These are phyloP conservation scores for Syzygium aqueum DNA, from an alignment of 345 rosid genomes.

Conservation along the genomic window DNA sequence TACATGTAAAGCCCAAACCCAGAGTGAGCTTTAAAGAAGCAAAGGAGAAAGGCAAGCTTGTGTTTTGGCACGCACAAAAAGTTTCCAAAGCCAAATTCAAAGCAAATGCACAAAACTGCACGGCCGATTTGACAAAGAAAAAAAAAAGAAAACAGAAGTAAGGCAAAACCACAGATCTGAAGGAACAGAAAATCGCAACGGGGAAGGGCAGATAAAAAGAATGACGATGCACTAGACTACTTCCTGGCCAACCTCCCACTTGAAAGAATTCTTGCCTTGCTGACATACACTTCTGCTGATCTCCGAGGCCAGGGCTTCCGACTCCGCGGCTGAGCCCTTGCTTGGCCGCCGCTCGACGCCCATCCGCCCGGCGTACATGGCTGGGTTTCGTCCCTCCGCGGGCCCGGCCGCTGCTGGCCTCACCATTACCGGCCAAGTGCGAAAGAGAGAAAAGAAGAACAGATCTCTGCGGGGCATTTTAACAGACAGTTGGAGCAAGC, in stretches of 20 bases:
- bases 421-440: too few relatives aligned
- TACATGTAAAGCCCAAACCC: not conserved
- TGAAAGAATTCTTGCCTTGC: constrained; percentile 31
- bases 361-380: too few relatives aligned
- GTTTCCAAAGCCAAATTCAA: not conserved
- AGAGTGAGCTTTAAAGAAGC: not conserved
- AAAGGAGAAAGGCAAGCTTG: not conserved
- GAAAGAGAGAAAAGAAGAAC: too few relatives aligned
- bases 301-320: too few relatives aligned
- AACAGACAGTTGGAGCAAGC: too few relatives aligned
- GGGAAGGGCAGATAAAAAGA: not conserved
- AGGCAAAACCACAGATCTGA: not conserved
- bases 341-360: too few relatives aligned
- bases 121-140: not conserved
- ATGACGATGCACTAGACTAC: not conserved
- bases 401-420: too few relatives aligned
- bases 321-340: too few relatives aligned
- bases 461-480: too few relatives aligned
- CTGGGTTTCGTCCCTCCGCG: too few relatives aligned
- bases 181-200: not conserved
- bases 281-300: constrained; percentile 37
- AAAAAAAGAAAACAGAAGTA: not conserved
- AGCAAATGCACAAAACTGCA: not conserved
- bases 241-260: constrained; percentile 48
- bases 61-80: not conserved